Evolutionary conservation across 345 rosid genomes (phyloP).

Genomic region (Gossypium stocksii): DNA sequence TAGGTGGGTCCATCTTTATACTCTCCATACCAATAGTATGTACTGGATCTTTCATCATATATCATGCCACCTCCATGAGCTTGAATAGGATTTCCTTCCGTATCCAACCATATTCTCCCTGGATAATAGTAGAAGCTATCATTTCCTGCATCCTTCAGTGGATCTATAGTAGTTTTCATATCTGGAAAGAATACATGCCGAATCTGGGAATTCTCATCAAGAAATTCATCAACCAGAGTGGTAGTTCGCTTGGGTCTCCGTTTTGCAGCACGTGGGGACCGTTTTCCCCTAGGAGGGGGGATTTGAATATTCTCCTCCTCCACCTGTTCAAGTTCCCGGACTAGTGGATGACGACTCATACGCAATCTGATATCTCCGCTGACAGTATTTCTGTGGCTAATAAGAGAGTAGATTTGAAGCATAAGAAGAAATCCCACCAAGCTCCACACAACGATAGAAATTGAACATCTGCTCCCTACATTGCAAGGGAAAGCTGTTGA

Average conservation of each 20-base stretch:
- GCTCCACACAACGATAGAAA: slow-evolving; percentile 53
- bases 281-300: slow-evolving; percentile 77
- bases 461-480: slow-evolving; percentile 72
- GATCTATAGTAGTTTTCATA: slow-evolving; percentile 55
- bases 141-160: slow-evolving; percentile 51
- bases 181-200: slow-evolving; percentile 75
- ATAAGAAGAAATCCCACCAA: slow-evolving; percentile 63
- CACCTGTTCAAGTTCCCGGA: slow-evolving; percentile 65
- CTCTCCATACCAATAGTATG: slow-evolving; percentile 91
- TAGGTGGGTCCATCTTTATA: slow-evolving; percentile 94
- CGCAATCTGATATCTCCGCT: slow-evolving; percentile 35
- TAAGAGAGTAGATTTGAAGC: slow-evolving; percentile 51
- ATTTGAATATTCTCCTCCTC: slow-evolving; percentile 71
- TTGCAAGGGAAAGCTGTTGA: slow-evolving; percentile 62
- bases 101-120: slow-evolving; percentile 86
- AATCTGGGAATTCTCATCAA: slow-evolving; percentile 85
- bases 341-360: slow-evolving; percentile 33
- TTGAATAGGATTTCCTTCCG: slow-evolving; percentile 85
- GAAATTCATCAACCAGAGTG: slow-evolving; percentile 83
- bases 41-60: slow-evolving; percentile 48
- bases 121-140: slow-evolving; percentile 57
- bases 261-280: slow-evolving; percentile 78
- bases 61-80: slow-evolving; percentile 88
- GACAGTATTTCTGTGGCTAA: slow-evolving; percentile 31
- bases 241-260: slow-evolving; percentile 70